Conservation (phyloP, 1,284 basidiomycete genomes). For the Tausonia pullulans region DNA sequence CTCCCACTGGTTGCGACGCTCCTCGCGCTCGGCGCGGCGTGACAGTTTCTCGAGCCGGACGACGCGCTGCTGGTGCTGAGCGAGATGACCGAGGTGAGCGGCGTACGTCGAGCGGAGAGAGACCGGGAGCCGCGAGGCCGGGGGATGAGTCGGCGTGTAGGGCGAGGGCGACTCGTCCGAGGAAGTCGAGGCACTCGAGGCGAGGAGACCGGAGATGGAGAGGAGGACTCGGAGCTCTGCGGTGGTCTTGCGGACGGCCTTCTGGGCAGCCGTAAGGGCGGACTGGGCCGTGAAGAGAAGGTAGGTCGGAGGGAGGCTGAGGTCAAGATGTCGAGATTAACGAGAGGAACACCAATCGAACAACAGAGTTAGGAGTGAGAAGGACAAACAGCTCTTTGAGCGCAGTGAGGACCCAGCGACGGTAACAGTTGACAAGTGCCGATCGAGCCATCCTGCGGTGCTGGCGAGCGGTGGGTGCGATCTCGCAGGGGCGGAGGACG, state of each 20-base stretch:
- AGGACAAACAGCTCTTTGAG: background rate
- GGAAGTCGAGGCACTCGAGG: background rate
- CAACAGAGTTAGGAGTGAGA: too few species aligned
- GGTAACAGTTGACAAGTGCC: conserved; percentile 59
- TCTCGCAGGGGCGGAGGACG: too few species aligned
- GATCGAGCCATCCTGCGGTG: conserved; percentile 61
- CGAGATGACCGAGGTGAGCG: background rate
- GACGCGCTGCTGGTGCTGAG: background rate
- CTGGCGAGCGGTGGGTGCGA: conserved; percentile 38
- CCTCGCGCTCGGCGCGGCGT: conserved; percentile 7
- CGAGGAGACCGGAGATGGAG: conserved; percentile 8
- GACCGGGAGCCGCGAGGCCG: background rate
- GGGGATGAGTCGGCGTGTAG: background rate
- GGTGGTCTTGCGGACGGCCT: background rate
- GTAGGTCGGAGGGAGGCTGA: conserved; percentile 14
- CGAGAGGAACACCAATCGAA: background rate
- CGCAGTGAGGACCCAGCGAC: conserved; percentile 43
- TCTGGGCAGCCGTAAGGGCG: background rate
- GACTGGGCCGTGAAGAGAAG: conserved; percentile 12
- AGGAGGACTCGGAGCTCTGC: conserved; percentile 10
- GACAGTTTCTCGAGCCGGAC: conserved; percentile 2
- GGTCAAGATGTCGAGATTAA: background rate
- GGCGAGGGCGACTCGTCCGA: background rate
- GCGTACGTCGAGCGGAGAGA: conserved; percentile 7
- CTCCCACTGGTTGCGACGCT: conserved; percentile 3